Evolutionary conservation across 169 alveolate genomes (phyloP), one percentile per base, ranked within the genome.

Genomic region (Sarcocystis neurona): DNA sequence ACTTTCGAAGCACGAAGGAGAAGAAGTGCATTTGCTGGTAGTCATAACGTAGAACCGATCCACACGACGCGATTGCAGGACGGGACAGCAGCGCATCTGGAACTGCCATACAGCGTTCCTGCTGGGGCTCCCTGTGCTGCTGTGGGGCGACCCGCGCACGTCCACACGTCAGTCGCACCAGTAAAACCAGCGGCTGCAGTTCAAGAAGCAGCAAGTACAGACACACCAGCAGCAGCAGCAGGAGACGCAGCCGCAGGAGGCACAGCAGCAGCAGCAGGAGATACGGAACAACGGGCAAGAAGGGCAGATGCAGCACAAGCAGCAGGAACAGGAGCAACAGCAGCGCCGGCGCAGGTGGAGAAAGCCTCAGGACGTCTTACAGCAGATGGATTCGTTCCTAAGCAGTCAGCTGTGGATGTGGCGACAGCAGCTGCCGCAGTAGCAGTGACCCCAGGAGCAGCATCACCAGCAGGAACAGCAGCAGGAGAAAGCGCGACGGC

Each of bases 101-200:
- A n/a, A n/a, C n/a, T n/a, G n/a, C n/a, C n/a, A n/a, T n/a, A n/a
- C n/a, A n/a, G n/a, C n/a, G n/a, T n/a, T n/a, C 34, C 30, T 47
- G 12, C n/a, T 60, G 90, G 90, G 12, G 39, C 23, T 37, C 90
- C 90, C 37, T 66, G 66, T 37, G 18, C 90, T 3, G 90, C 53
- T 34, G 84, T 85, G 46, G 53, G 44, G 12, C 90, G 90, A 20
- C 46, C 63, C 20, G 80, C 90, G 15, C 90, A 84, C 15, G 86
- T 85, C 30, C 63, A 85, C 58, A 85, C 90, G 41, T 60, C 87
- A 18, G 88, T 85, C 4, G 23, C n/a, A n/a, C n/a, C n/a, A n/a
- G n/a, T n/a, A n/a, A n/a, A n/a, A n/a, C n/a, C n/a, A n/a, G n/a
- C n/a, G 53, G n/a, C 44, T 10, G 47, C 23, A 44, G 10, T 75